Evolutionary conservation across 495 filamentous ascomycete genomes (phyloP).

Genomic region (Pyrenula massariospora): DNA sequence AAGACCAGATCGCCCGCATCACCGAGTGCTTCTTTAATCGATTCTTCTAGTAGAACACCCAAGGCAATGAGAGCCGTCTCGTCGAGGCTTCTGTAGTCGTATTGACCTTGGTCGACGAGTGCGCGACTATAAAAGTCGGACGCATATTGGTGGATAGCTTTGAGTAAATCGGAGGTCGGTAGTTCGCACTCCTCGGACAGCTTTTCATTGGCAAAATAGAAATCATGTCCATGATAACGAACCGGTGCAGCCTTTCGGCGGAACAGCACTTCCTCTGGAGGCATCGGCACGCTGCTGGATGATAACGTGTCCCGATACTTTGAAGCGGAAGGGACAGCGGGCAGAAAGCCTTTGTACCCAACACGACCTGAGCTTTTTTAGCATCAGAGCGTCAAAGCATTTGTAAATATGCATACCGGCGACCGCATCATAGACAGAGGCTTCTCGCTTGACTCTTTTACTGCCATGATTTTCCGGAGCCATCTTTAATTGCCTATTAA

Average conservation of each 20-base stretch:
- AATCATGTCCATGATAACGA: slow-evolving; percentile 57
- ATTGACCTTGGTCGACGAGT: slow-evolving; percentile 17
- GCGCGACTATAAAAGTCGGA: slow-evolving; percentile 55
- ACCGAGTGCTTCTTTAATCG: slow-evolving; percentile 49
- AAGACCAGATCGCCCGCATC: slow-evolving; percentile 65
- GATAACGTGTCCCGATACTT: slow-evolving; percentile 39
- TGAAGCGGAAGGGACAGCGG: slow-evolving; percentile 20
- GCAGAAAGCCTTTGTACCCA: slow-evolving; percentile 29
- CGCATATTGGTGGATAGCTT: slow-evolving; percentile 61
- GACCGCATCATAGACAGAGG: slow-evolving; percentile 68
- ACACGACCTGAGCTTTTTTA: slow-evolving; percentile 33
- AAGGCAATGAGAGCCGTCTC: slow-evolving; percentile 74
- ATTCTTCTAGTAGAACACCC: slow-evolving; percentile 75
- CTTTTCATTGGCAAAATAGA: slow-evolving; percentile 51
- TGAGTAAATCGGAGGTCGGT: slow-evolving; percentile 64
- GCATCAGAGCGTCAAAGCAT: not conserved
- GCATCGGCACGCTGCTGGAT: slow-evolving; percentile 35
- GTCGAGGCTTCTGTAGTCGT: slow-evolving; percentile 57
- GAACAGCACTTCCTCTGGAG: slow-evolving; percentile 70
- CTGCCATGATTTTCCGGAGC: too few relatives aligned
- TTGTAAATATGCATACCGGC: slow-evolving; percentile 44
- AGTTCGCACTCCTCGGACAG: slow-evolving; percentile 42
- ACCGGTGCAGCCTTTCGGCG: slow-evolving; percentile 45
- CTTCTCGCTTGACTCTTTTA: slow-evolving; percentile 14
- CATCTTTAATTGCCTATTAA: too few relatives aligned